These are phyloP conservation scores for Fragaria vesca DNA, from an alignment of 306 rosid genomes.

Conservation along the genomic window DNA sequence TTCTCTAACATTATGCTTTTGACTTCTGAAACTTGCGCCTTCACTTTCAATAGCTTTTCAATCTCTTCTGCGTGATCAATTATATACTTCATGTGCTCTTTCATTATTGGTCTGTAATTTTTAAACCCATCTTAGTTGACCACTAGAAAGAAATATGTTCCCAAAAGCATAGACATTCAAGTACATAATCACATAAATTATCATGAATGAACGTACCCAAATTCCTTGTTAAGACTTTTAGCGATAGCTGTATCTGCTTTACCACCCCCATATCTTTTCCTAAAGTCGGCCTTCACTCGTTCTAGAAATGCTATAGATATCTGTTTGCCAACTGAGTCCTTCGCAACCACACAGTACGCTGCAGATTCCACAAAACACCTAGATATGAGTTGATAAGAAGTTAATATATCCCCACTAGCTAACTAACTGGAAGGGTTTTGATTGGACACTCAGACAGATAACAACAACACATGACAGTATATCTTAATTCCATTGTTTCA, in stretches of 20 bases:
- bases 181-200: constrained; percentile 6
- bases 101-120: constrained; percentile 74
- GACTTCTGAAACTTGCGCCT: constrained; percentile 93
- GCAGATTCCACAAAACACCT: constrained; percentile 37
- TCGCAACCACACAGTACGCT: constrained; percentile 97
- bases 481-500: not conserved
- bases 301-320: constrained; percentile 87
- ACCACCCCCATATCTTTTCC: constrained; percentile 87
- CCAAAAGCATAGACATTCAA: constrained; percentile 15
- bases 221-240: constrained; percentile 93
- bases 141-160: not conserved
- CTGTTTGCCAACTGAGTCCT: constrained; percentile 82
- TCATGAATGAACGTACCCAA: constrained; percentile 57
- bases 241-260: constrained; percentile 82
- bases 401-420: not conserved
- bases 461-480: not conserved
- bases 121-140: constrained; percentile 14
- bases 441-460: not conserved
- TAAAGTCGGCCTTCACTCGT: constrained; percentile 79
- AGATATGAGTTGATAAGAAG: not conserved
- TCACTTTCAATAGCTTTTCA: constrained; percentile 81
- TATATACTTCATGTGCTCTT: constrained; percentile 92
- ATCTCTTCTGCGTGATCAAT: constrained; percentile 87
- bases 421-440: not conserved
- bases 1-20: constrained; percentile 87